phyloP scores from a whole-genome alignment of 176 grass and related monocot genomes.

The Microstegium vimineum region DNA sequence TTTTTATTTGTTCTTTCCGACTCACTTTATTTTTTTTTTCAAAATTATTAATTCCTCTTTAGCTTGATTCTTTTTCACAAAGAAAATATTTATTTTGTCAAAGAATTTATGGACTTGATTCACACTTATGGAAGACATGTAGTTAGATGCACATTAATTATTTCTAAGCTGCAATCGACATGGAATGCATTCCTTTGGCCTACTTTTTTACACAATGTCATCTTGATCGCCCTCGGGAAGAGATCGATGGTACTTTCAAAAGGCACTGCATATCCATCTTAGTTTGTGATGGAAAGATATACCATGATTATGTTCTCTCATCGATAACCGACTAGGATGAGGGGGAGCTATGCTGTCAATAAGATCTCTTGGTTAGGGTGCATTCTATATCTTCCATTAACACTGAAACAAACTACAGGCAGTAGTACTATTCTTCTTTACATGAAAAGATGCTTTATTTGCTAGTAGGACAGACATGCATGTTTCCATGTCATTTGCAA shows the following conservation, averaged over 20 bases:
- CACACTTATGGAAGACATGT: neutral
- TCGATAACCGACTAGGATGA: slow-evolving; percentile 7
- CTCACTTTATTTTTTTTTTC: neutral
- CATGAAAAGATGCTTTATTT: slow-evolving; percentile 24
- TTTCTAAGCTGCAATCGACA: neutral
- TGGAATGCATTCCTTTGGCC: neutral
- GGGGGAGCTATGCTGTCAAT: slow-evolving; percentile 1
- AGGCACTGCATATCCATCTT: slow-evolving; percentile 24
- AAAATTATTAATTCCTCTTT: neutral
- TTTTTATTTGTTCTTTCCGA: neutral
- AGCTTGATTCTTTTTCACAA: neutral
- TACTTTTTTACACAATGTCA: neutral
- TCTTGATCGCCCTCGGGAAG: slow-evolving; percentile 21
- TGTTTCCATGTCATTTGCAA: slow-evolving; percentile 30
- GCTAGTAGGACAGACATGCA: neutral
- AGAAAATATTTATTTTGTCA: neutral
- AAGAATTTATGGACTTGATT: neutral
- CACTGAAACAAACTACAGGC: slow-evolving; percentile 8
- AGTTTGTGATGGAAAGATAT: slow-evolving; percentile 21
- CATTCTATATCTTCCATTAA: slow-evolving; percentile 24
- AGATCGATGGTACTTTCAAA: slow-evolving; percentile 3
- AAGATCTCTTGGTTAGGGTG: slow-evolving; percentile 50
- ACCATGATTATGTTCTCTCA: slow-evolving; percentile 21
- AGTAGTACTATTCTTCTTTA: slow-evolving; percentile 5
- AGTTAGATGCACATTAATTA: neutral